Evolutionary conservation across 352 stramenopile species (phyloP).

Genomic region (Paralagenidium karlingii): DNA sequence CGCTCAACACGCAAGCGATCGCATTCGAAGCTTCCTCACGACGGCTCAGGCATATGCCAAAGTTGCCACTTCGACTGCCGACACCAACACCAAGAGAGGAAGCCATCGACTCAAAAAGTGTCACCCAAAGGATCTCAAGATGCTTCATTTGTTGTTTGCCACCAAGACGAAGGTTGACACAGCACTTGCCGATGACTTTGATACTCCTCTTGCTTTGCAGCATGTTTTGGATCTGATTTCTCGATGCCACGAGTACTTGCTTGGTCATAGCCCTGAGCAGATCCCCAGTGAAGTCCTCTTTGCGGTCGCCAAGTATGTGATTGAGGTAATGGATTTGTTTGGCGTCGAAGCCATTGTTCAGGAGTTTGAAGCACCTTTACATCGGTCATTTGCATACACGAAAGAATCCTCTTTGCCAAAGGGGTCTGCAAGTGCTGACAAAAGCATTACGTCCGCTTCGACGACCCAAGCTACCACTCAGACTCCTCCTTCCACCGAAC

Average conservation of each 20-base stretch:
- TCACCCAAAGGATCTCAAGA: constrained; percentile 27
- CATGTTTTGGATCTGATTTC: constrained; percentile 62
- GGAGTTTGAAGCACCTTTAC: constrained; percentile 33
- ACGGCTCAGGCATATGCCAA: constrained; percentile 27
- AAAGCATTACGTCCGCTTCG: background rate
- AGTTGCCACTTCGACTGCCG: constrained; percentile 4
- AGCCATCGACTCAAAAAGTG: constrained; percentile 26
- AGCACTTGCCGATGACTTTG: constrained; percentile 78
- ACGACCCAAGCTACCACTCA: background rate
- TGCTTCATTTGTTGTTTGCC: constrained; percentile 38
- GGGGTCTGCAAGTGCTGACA: background rate
- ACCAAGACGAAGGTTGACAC: constrained; percentile 37
- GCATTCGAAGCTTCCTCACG: constrained; percentile 51
- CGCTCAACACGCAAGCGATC: constrained; percentile 30
- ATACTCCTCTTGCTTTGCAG: constrained; percentile 67
- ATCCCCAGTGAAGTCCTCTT: constrained; percentile 40
- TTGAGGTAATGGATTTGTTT: constrained; percentile 58
- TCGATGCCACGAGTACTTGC: constrained; percentile 38
- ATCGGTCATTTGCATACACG: too few species aligned
- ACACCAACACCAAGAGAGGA: background rate
- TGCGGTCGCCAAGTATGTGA: constrained; percentile 42
- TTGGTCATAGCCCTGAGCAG: constrained; percentile 17
- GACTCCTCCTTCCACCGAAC: constrained; percentile 2
- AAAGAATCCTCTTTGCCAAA: too few species aligned
- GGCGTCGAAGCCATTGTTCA: constrained; percentile 32